Conservation (phyloP, 1,139 yeast genomes). For the Candida sp. region DNA sequence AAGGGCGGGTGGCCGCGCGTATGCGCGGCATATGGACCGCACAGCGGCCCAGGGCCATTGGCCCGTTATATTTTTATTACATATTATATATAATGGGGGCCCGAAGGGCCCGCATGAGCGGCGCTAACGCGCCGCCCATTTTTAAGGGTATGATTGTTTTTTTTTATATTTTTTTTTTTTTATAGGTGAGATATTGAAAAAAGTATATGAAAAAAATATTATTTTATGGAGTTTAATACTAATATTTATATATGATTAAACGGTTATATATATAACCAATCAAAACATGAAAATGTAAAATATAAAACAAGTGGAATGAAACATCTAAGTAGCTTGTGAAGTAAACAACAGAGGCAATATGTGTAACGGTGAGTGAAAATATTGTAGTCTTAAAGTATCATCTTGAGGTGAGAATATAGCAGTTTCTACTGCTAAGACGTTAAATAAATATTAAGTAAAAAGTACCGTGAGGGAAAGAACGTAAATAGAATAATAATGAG, state of each 20-base stretch:
- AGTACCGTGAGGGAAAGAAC: conserved; percentile 8
- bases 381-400: conserved; percentile 6
- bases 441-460: conserved; percentile 6
- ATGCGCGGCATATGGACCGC: too few relatives aligned
- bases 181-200: conserved; percentile 8
- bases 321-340: conserved; percentile 9
- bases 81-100: too few relatives aligned
- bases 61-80: too few relatives aligned
- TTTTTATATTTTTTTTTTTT: too few relatives aligned
- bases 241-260: conserved; percentile 6
- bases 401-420: conserved; percentile 6
- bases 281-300: conserved; percentile 8
- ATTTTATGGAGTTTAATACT: conserved; percentile 9
- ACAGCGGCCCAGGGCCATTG: too few relatives aligned
- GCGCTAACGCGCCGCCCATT: too few relatives aligned
- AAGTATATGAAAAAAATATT: conserved; percentile 9
- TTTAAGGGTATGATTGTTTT: too few relatives aligned
- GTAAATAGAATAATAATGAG: conserved; percentile 6
- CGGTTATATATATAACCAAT: conserved; percentile 4
- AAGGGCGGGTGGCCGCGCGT: too few relatives aligned
- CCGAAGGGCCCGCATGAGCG: too few relatives aligned
- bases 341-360: conserved; percentile 7
- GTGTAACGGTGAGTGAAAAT: not conserved
- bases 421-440: conserved; percentile 9
- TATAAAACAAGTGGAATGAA: conserved; percentile 8